A percentile compares a stretch with the other conserved stretches of the same genome.
phyloP scores from a whole-genome alignment of 768 basidiomycete species.

The Auriscalpium microsporum region DNA sequence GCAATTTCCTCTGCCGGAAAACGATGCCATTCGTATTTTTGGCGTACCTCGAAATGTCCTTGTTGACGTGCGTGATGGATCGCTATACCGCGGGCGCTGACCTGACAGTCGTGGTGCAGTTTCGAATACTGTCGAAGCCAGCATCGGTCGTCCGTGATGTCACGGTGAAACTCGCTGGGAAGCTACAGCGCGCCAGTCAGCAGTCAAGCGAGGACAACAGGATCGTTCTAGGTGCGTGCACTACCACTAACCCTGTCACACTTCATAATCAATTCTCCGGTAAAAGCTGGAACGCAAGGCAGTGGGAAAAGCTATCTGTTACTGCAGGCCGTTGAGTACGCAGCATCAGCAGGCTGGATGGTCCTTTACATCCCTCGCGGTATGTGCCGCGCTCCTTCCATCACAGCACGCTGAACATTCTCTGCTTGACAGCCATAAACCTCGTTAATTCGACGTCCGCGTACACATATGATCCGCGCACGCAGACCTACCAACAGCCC shows the following conservation, averaged over 20 bases:
- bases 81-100: not conserved
- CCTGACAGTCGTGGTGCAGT: constrained; percentile 31
- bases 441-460: constrained; percentile 70
- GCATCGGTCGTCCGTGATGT: constrained; percentile 63
- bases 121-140: constrained; percentile 59
- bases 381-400: constrained; percentile 21
- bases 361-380: constrained; percentile 81
- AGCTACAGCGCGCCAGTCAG: constrained; percentile 42
- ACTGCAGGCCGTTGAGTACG: constrained; percentile 69
- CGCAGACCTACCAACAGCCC: constrained; percentile 72
- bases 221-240: constrained; percentile 54
- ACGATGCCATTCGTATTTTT: constrained; percentile 12
- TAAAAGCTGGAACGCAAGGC: constrained; percentile 62
- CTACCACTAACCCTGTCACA: not conserved
- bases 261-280: constrained; percentile 5
- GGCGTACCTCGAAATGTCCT: constrained; percentile 3
- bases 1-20: constrained; percentile 11
- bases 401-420: not conserved
- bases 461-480: constrained; percentile 66
- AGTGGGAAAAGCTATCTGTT: constrained; percentile 77
- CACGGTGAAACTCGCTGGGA: constrained; percentile 48
- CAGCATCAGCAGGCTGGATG: constrained; percentile 58
- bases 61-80: constrained; percentile 6
- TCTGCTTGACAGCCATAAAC: constrained; percentile 31
- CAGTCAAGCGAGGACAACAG: constrained; percentile 44